Evolutionary conservation across 768 basidiomycete species (phyloP), one percentile per base, ranked within the genome.

Genomic region (Russula vinacea): DNA sequence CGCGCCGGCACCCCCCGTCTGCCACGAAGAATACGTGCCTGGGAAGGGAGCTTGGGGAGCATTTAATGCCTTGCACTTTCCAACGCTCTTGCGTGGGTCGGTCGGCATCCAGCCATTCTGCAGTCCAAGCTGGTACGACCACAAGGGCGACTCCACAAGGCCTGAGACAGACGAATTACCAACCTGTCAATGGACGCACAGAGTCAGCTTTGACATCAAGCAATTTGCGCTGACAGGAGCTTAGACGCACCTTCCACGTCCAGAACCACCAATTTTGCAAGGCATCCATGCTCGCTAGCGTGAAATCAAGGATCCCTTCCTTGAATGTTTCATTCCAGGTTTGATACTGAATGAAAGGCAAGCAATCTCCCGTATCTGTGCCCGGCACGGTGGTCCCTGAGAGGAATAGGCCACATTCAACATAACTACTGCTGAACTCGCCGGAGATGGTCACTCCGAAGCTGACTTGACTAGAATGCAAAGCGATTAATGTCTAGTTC

Each of bases 361-460:
- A 75, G 74, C 76, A 86, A 57, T 71, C 80, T 26, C 52, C 64
- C 16, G 42, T 2, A 53, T 32, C 60, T 29, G 62, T 62, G 1
- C 74, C 70, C 19, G 70, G 63, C 3, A 65, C 56, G 7, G 44
- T 67, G 47, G 77, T 71, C 55, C 73, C 76, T 45, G 76, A 79
- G 66, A 77, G 76, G 73, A 72, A 83, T 56, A 81, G 75, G 14
- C 85, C 88, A 70, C 90, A 90, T 58, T 83, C 78, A 70, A 88
- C 90, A 69, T 78, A 80, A 11, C 84, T 87, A 2, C 79, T 79
- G 58, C 87, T 84, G 74, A 88, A 93, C 74, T 95, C 93, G 49
- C 90, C 93, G 0, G 84, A 85, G 29, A 87, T 71, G 16, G 85
- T 85, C 45, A 93, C 74, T 11, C 93, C 93, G 69, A 92, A 90